Conservation (phyloP, 2,329 filamentous ascomycete genomes). For the Xylariaceae sp. region DNA sequence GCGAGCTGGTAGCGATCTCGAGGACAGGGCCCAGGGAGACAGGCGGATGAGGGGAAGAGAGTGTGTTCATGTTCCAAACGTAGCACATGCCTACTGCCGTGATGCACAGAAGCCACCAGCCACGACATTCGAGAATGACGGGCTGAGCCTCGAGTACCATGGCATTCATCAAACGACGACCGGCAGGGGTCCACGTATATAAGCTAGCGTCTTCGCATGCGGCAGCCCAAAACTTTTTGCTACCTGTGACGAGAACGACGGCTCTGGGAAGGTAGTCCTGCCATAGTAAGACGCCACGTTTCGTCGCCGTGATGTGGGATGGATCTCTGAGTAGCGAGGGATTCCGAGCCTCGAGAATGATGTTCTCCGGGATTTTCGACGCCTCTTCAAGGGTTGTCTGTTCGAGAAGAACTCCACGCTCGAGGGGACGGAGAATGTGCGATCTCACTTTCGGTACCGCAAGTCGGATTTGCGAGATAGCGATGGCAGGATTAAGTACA, state of each 20-base stretch:
- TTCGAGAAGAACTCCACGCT: slow-evolving; percentile 54
- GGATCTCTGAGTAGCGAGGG: slow-evolving; percentile 73
- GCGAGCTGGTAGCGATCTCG: slow-evolving; percentile 74
- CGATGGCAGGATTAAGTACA: slow-evolving; percentile 74
- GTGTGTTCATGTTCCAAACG: slow-evolving; percentile 85
- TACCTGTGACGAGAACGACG: slow-evolving; percentile 86
- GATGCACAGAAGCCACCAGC: slow-evolving; percentile 84
- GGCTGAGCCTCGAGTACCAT: slow-evolving; percentile 87
- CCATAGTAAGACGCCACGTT: slow-evolving; percentile 78
- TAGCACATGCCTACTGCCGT: slow-evolving; percentile 84
- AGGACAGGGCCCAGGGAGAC: slow-evolving; percentile 84
- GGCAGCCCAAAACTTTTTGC: slow-evolving; percentile 83
- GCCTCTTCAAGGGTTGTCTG: slow-evolving; percentile 56
- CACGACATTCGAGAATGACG: slow-evolving; percentile 86
- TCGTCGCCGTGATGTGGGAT: slow-evolving; percentile 74
- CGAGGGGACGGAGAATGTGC: slow-evolving; percentile 76
- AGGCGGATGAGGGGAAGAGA: slow-evolving; percentile 81
- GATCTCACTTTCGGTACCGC: slow-evolving; percentile 82
- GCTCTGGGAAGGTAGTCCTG: slow-evolving; percentile 86
- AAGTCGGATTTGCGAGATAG: slow-evolving; percentile 76
- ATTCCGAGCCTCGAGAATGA: slow-evolving; percentile 85
- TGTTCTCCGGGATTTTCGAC: slow-evolving; percentile 58
- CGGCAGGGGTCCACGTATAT: slow-evolving; percentile 88
- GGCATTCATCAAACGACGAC: slow-evolving; percentile 76
- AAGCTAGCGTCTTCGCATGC: slow-evolving; percentile 90